These are phyloP conservation scores for Actinomortierella wolfii DNA, from an alignment of 371 early-diverging fungal species.

Conservation along the genomic window DNA sequence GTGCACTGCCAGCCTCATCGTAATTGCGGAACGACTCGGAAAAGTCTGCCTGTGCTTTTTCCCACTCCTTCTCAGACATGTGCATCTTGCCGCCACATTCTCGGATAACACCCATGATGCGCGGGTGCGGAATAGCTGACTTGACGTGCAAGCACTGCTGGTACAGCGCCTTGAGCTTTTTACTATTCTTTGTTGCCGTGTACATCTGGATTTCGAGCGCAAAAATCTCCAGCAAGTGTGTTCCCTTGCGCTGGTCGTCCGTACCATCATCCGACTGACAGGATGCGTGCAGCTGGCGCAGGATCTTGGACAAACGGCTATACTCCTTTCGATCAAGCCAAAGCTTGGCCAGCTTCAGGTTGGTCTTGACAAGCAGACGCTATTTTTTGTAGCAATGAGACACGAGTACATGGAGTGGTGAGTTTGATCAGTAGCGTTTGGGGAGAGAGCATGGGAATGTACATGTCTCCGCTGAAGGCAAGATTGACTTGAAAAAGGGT, in stretches of 20 bases:
- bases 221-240: constrained; percentile 87
- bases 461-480: not conserved
- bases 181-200: constrained; percentile 85
- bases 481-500: not conserved
- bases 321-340: constrained; percentile 89
- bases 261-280: constrained; percentile 86
- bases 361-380: constrained; percentile 90
- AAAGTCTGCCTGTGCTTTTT: constrained; percentile 89
- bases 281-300: constrained; percentile 72
- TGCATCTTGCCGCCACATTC: constrained; percentile 98
- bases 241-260: constrained; percentile 89
- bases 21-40: constrained; percentile 97
- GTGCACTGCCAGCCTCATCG: constrained; percentile 94
- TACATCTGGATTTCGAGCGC: constrained; percentile 95
- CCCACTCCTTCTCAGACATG: constrained; percentile 95
- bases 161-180: constrained; percentile 87
- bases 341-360: constrained; percentile 88
- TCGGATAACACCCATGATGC: constrained; percentile 95
- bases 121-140: constrained; percentile 94
- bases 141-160: constrained; percentile 86
- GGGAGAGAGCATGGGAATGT: not conserved
- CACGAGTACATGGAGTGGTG: not conserved
- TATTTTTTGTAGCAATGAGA: constrained; percentile 15
- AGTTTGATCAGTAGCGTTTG: too few species aligned
- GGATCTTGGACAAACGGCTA: constrained; percentile 71